Percentiles rank a stretch among this genome's conserved stretches.
Evolutionary conservation across 176 grass and related monocot species (phyloP).

Genomic region (Pharus latifolius): DNA sequence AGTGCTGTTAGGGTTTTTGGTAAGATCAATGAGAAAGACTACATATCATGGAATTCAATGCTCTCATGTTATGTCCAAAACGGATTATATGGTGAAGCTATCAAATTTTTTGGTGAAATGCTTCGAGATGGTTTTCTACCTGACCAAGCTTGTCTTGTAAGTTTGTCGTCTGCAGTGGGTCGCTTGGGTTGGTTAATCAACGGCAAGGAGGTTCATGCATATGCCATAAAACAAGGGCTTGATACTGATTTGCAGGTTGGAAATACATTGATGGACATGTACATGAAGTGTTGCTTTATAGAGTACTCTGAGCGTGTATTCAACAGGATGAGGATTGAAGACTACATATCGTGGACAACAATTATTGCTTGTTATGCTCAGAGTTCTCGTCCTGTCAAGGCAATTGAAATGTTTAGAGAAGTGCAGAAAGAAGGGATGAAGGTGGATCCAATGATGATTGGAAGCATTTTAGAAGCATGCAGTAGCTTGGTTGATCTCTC

Average conservation of each 20-base stretch:
- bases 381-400: slow-evolving; percentile 41
- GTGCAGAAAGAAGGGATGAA: slow-evolving; percentile 32
- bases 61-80: slow-evolving; percentile 83
- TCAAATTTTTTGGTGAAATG: slow-evolving; percentile 47
- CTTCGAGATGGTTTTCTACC: slow-evolving; percentile 38
- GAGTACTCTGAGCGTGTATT: slow-evolving; percentile 40
- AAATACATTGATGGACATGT: slow-evolving; percentile 92
- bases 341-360: slow-evolving; percentile 78
- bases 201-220: slow-evolving; percentile 67
- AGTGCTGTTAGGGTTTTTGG: slow-evolving; percentile 40
- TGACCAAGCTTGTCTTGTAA: slow-evolving; percentile 65
- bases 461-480: slow-evolving; percentile 62
- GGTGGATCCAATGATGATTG: slow-evolving; percentile 78
- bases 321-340: slow-evolving; percentile 43
- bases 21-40: slow-evolving; percentile 54
- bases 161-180: slow-evolving; percentile 59
- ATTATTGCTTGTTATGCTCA: slow-evolving; percentile 55
- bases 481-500: slow-evolving; percentile 35
- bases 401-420: slow-evolving; percentile 41
- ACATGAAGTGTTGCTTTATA: slow-evolving; percentile 44
- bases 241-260: slow-evolving; percentile 54
- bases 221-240: slow-evolving; percentile 65
- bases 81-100: slow-evolving; percentile 34
- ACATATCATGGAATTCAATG: slow-evolving; percentile 90
- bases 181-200: slow-evolving; percentile 39